phyloP scores from a whole-genome alignment of 2,329 filamentous ascomycete genomes.

The Verticillium dahliae region DNA sequence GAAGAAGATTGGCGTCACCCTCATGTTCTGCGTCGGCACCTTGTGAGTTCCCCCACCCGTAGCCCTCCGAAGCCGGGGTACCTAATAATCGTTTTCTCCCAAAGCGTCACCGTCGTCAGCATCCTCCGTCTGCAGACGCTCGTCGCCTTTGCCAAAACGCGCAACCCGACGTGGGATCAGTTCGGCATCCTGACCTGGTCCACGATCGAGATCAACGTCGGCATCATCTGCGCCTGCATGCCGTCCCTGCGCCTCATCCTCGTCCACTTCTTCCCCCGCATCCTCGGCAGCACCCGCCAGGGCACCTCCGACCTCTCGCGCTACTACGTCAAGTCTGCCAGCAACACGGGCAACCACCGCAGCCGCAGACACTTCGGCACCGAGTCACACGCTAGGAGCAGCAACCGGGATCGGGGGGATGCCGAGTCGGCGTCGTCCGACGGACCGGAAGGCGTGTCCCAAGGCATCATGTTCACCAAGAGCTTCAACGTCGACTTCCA shows the following conservation, averaged over 20 bases:
- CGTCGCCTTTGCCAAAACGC: constrained; percentile 19
- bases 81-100: not conserved
- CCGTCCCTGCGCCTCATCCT: constrained; percentile 27
- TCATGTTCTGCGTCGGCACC: constrained; percentile 46
- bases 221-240: constrained; percentile 31
- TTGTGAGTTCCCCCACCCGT: constrained; percentile 24
- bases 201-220: constrained; percentile 29
- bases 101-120: constrained; percentile 29
- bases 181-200: constrained; percentile 26
- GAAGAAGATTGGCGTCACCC: constrained; percentile 39
- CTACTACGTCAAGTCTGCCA: not conserved
- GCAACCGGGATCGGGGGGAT: constrained; percentile 4
- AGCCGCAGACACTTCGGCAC: not conserved
- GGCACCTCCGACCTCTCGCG: not conserved
- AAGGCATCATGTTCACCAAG: constrained; percentile 29
- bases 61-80: not conserved
- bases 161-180: constrained; percentile 28
- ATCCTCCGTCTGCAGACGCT: constrained; percentile 27
- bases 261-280: constrained; percentile 29
- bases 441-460: constrained; percentile 31
- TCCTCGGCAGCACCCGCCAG: constrained; percentile 18
- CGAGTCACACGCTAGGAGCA: constrained; percentile 6
- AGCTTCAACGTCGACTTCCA: constrained; percentile 19
- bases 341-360: constrained; percentile 6
- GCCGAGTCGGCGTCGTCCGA: constrained; percentile 22